These are phyloP conservation scores for Gracilaria domingensis DNA, from an alignment of 23 red algal species.

Conservation along the genomic window DNA sequence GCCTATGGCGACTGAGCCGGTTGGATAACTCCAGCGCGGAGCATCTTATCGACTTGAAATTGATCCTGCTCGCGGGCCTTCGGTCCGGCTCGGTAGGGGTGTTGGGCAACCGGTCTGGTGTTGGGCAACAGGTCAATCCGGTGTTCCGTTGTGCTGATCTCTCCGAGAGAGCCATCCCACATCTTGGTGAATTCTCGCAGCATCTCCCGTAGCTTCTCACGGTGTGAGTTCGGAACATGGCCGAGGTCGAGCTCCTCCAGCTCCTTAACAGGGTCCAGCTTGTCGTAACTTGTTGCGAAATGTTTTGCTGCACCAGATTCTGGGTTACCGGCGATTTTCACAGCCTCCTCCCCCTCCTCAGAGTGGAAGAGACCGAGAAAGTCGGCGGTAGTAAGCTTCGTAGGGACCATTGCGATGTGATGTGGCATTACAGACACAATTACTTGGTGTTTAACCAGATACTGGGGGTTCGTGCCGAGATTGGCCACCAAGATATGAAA, in stretches of 20 bases:
- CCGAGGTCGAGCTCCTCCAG: neutral
- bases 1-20: too few relatives aligned
- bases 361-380: too few relatives aligned
- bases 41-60: neutral
- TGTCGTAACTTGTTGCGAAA: neutral
- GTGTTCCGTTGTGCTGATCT: slow-evolving; percentile 30
- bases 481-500: too few relatives aligned
- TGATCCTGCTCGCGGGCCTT: slow-evolving; percentile 9
- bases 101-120: neutral
- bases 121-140: slow-evolving; percentile 22
- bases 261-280: neutral
- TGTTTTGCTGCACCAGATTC: too few relatives aligned
- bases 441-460: too few relatives aligned
- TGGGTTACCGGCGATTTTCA: too few relatives aligned
- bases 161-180: slow-evolving; percentile 46
- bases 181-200: neutral
- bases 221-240: neutral
- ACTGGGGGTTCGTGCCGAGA: too few relatives aligned
- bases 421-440: too few relatives aligned
- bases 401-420: too few relatives aligned
- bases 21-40: too few relatives aligned
- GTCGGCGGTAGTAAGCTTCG: too few relatives aligned
- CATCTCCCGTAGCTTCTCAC: neutral
- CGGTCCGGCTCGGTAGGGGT: slow-evolving; percentile 40
- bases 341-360: too few relatives aligned